These are phyloP conservation scores for Eucalyptus marginata DNA, from an alignment of 345 rosid genomes.

Conservation along the genomic window DNA sequence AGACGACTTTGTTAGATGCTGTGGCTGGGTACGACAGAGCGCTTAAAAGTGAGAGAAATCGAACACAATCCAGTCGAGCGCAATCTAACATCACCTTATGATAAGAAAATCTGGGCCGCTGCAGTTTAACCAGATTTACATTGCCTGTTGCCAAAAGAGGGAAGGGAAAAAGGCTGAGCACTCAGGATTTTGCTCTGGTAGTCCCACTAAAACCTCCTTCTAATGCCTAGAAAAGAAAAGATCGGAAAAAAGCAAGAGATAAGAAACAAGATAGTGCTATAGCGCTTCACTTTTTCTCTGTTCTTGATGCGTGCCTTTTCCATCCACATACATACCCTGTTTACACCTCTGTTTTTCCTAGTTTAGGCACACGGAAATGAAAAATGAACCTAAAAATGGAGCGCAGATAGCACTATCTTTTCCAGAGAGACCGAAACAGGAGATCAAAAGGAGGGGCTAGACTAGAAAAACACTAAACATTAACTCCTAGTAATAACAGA, in stretches of 20 bases:
- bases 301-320: background rate
- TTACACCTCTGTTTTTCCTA: background rate
- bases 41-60: background rate
- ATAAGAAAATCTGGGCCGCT: conserved; percentile 15
- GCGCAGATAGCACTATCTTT: conserved; percentile 48
- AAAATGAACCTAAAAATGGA: conserved; percentile 20
- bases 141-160: conserved; percentile 20
- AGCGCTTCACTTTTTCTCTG: conserved; percentile 27
- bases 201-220: background rate
- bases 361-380: background rate
- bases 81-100: background rate
- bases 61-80: background rate
- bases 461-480: background rate
- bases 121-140: background rate
- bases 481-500: conserved; percentile 5
- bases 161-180: background rate
- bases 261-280: conserved; percentile 33
- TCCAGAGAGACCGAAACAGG: background rate
- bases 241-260: background rate
- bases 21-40: background rate
- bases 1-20: background rate
- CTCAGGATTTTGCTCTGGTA: background rate
- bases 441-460: background rate
- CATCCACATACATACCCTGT: background rate
- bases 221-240: conserved; percentile 1